These are phyloP conservation scores for Cryptosporidium ryanae DNA, from an alignment of 169 alveolate genomes.

Conservation along the genomic window DNA sequence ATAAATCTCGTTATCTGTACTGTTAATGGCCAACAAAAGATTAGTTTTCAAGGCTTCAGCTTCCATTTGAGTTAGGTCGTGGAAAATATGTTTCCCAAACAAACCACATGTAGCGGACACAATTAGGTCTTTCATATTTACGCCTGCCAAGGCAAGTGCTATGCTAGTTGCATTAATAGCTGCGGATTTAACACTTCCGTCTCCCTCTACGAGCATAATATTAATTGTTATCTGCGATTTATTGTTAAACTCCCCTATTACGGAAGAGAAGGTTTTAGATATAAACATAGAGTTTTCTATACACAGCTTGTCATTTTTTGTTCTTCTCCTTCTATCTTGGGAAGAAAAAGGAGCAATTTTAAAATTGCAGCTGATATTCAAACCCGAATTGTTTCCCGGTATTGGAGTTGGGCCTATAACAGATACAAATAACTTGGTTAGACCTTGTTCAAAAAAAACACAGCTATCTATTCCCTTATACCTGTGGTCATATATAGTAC, in stretches of 20 bases:
- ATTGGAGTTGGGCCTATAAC: slow-evolving; percentile 47
- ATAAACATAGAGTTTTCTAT: slow-evolving; percentile 29
- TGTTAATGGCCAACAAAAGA: slow-evolving; percentile 31
- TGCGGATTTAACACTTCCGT: slow-evolving; percentile 78
- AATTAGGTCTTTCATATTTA: slow-evolving; percentile 75
- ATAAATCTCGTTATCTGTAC: slow-evolving; percentile 59
- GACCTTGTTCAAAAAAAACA: slow-evolving; percentile 62
- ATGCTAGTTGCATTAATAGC: slow-evolving; percentile 77
- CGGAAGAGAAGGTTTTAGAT: slow-evolving; percentile 46
- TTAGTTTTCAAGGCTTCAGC: slow-evolving; percentile 26
- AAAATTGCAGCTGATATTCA: slow-evolving; percentile 34
- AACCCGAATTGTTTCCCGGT: slow-evolving; percentile 4
- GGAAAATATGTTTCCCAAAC: slow-evolving; percentile 24
- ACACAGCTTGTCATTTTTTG: slow-evolving; percentile 59
- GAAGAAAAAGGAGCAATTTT: slow-evolving; percentile 38
- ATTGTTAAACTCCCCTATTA: slow-evolving; percentile 13
- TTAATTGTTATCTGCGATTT: slow-evolving; percentile 65
- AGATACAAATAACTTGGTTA: slow-evolving; percentile 40
- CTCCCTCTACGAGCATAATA: slow-evolving; percentile 72
- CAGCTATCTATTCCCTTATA: slow-evolving; percentile 34
- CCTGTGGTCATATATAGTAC: slow-evolving; percentile 16
- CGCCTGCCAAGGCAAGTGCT: slow-evolving; percentile 76
- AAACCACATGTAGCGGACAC: slow-evolving; percentile 68
- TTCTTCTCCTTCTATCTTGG: slow-evolving; percentile 68
- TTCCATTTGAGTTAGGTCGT: slow-evolving; percentile 56